Conservation (phyloP, 1,284 basidiomycete species). For the Agroathelia rolfsii region DNA sequence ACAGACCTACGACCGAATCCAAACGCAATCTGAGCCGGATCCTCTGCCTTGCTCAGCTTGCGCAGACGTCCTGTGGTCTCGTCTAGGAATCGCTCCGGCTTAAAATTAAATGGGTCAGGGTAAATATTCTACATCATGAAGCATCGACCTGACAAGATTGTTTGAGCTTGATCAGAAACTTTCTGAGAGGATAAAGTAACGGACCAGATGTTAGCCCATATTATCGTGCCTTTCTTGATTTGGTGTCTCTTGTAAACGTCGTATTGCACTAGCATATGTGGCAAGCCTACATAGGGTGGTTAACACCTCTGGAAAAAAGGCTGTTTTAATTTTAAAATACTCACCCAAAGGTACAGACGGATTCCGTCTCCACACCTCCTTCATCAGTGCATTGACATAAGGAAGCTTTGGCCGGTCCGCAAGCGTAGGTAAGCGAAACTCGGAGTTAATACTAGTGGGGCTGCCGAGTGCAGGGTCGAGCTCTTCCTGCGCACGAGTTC, state of each 20-base stretch:
- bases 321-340: slow-evolving; percentile 14
- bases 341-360: slow-evolving; percentile 39
- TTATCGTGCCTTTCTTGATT: slow-evolving; percentile 16
- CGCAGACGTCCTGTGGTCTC: slow-evolving; percentile 3
- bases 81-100: slow-evolving; percentile 12
- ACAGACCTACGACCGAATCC: slow-evolving; percentile 23
- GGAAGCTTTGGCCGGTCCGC: slow-evolving; percentile 48
- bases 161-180: not conserved
- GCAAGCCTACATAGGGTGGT: slow-evolving; percentile 12
- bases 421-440: slow-evolving; percentile 46
- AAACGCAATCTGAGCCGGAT: slow-evolving; percentile 11
- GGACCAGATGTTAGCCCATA: slow-evolving; percentile 28
- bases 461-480: slow-evolving; percentile 15
- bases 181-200: no score
- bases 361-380: slow-evolving; percentile 59
- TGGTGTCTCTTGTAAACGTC: slow-evolving; percentile 10
- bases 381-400: slow-evolving; percentile 48
- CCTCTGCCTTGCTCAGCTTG: slow-evolving; percentile 1
- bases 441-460: no score
- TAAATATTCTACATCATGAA: slow-evolving; percentile 13
- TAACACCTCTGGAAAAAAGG: slow-evolving; percentile 9
- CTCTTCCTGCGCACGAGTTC: slow-evolving; percentile 7
- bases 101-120: slow-evolving; percentile 11
- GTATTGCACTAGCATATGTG: slow-evolving; percentile 3
- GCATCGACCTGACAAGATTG: slow-evolving; percentile 16